A percentile compares a stretch with the other conserved stretches of the same genome.
These are phyloP conservation scores for Tylopilus plumbeoviolaceoides DNA, from an alignment of 768 basidiomycete genomes.

Conservation along the genomic window DNA sequence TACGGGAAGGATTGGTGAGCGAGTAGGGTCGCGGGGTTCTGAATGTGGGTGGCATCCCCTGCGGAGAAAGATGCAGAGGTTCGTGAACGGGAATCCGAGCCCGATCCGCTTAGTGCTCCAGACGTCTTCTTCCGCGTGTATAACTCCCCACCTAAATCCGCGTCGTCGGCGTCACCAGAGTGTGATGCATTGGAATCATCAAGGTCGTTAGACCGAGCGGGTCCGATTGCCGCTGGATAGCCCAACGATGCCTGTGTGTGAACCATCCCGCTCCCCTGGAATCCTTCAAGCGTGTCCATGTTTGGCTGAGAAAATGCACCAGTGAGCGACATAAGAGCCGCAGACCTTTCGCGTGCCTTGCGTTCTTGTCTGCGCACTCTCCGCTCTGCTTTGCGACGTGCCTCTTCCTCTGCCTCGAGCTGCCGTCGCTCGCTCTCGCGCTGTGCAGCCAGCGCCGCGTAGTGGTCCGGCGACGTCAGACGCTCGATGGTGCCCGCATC, in stretches of 20 bases:
- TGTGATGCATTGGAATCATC: slow-evolving; percentile 4
- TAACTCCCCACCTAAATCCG: slow-evolving; percentile 56
- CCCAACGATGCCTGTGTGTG: not conserved
- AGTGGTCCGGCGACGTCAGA: slow-evolving; percentile 41
- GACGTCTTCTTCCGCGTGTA: slow-evolving; percentile 43
- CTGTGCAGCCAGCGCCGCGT: slow-evolving; percentile 27
- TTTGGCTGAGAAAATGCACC: slow-evolving; percentile 18
- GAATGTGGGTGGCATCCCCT: slow-evolving; percentile 18
- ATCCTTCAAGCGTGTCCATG: slow-evolving; percentile 56
- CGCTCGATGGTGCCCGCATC: slow-evolving; percentile 54
- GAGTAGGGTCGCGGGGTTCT: slow-evolving; percentile 22
- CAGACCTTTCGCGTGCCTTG: slow-evolving; percentile 39
- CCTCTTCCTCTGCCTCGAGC: slow-evolving; percentile 37
- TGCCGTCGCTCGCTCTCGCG: slow-evolving; percentile 26
- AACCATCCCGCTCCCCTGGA: slow-evolving; percentile 54
- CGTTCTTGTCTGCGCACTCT: slow-evolving; percentile 42
- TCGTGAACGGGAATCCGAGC: slow-evolving; percentile 59
- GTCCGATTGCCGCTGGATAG: slow-evolving; percentile 4
- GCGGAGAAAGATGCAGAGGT: slow-evolving; percentile 49
- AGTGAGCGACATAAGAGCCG: slow-evolving; percentile 31
- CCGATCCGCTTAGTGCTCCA: slow-evolving; percentile 32
- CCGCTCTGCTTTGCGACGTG: slow-evolving; percentile 45
- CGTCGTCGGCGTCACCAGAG: slow-evolving; percentile 43
- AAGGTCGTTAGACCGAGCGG: not conserved
- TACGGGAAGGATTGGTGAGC: slow-evolving; percentile 27